A percentile compares a stretch with the other conserved stretches of the same genome.
These are phyloP conservation scores for Chrysosporium keratinophilum DNA, from an alignment of 2,329 filamentous ascomycete genomes.

Conservation along the genomic window DNA sequence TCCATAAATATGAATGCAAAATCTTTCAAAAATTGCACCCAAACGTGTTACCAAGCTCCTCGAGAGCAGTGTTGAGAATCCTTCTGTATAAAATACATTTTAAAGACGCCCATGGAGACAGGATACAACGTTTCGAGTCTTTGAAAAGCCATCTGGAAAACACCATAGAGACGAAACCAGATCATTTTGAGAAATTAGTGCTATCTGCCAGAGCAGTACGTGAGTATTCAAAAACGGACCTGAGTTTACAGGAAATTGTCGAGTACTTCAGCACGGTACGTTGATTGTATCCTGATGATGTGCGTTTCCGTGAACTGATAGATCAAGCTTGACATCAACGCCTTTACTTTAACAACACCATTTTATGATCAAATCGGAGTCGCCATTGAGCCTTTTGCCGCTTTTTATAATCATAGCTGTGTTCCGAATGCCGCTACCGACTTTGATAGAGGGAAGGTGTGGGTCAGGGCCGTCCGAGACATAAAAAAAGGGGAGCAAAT, in stretches of 20 bases:
- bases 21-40: conserved; percentile 40
- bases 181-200: conserved; percentile 39
- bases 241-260: conserved; percentile 35
- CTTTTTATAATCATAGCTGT: conserved; percentile 53
- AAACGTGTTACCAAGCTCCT: conserved; percentile 44
- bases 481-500: conserved; percentile 49
- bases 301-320: conserved; percentile 4
- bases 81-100: conserved; percentile 35
- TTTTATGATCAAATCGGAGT: conserved; percentile 50
- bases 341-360: conserved; percentile 47
- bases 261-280: conserved; percentile 40
- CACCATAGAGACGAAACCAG: conserved; percentile 33
- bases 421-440: conserved; percentile 49
- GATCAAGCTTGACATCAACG: conserved; percentile 46
- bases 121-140: conserved; percentile 31
- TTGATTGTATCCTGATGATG: not conserved
- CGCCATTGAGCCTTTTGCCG: conserved; percentile 46
- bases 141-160: conserved; percentile 43
- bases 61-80: conserved; percentile 47
- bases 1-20: conserved; percentile 52
- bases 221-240: conserved; percentile 41
- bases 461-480: conserved; percentile 42
- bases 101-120: conserved; percentile 27
- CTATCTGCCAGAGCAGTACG: conserved; percentile 46
- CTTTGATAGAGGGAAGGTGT: conserved; percentile 45